Percentiles rank a stretch among this genome's conserved stretches.
Conservation (phyloP, 2,329 filamentous ascomycete genomes). For the Arthrobotrys entomopaga region DNA sequence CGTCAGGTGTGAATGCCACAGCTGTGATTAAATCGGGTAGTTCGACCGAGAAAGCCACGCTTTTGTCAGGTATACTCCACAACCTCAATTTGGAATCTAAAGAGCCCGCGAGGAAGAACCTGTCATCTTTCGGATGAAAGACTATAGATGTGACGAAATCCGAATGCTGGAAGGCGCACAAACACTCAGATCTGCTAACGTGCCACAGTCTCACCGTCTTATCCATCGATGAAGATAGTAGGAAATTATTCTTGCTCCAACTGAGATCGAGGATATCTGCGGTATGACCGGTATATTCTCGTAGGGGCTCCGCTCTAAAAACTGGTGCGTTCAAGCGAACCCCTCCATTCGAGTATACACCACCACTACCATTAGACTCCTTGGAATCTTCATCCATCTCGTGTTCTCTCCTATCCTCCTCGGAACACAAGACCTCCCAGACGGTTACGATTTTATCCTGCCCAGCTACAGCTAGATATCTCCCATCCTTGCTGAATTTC, state of each 20-base stretch:
- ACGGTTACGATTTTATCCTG: slow-evolving; percentile 86
- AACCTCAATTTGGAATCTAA: slow-evolving; percentile 86
- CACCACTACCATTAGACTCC: slow-evolving; percentile 10
- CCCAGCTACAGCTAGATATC: slow-evolving; percentile 89
- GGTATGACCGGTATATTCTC: slow-evolving; percentile 84
- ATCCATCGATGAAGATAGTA: slow-evolving; percentile 96
- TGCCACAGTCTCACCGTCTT: slow-evolving; percentile 97
- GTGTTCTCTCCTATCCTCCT: slow-evolving; percentile 78
- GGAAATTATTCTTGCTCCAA: slow-evolving; percentile 98
- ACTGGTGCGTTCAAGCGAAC: slow-evolving; percentile 86
- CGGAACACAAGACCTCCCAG: slow-evolving; percentile 85
- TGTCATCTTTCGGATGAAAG: slow-evolving; percentile 93
- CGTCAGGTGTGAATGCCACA: slow-evolving; percentile 91
- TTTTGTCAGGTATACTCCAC: slow-evolving; percentile 97
- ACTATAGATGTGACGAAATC: slow-evolving; percentile 95
- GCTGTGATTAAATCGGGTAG: slow-evolving; percentile 90
- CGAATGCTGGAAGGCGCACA: slow-evolving; percentile 92
- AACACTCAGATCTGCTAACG: slow-evolving; percentile 81
- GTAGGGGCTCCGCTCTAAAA: slow-evolving; percentile 79
- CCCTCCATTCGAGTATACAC: slow-evolving; percentile 60
- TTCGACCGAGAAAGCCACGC: slow-evolving; percentile 82
- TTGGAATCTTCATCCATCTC: slow-evolving; percentile 74
- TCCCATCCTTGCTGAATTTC: slow-evolving; percentile 92
- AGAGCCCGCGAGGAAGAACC: slow-evolving; percentile 94
- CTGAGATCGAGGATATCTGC: slow-evolving; percentile 89